phyloP scores from a whole-genome alignment of 768 basidiomycete genomes.

The Russula ochroleuca region DNA sequence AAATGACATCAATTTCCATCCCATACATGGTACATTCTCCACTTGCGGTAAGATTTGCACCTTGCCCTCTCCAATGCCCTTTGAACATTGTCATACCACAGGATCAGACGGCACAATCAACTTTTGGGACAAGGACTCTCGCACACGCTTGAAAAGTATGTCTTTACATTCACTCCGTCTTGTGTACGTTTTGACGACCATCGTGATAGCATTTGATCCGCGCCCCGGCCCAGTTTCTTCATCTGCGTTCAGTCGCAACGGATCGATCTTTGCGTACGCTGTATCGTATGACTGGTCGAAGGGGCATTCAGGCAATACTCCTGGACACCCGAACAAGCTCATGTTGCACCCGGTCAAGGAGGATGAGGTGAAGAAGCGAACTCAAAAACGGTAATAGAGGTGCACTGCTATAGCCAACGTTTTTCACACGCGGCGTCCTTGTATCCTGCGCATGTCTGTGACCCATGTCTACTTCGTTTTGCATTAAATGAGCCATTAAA shows the following conservation, averaged over 20 bases:
- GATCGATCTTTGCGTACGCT: slow-evolving; percentile 87
- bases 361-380: slow-evolving; percentile 74
- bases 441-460: not conserved
- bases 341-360: slow-evolving; percentile 84
- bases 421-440: not conserved
- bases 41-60: slow-evolving; percentile 34
- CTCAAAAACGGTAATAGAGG: slow-evolving; percentile 34
- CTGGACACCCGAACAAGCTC: slow-evolving; percentile 67
- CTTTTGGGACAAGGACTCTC: slow-evolving; percentile 93
- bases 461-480: not conserved
- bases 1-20: slow-evolving; percentile 55
- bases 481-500: not conserved
- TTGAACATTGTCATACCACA: slow-evolving; percentile 29
- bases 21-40: slow-evolving; percentile 49
- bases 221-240: slow-evolving; percentile 72
- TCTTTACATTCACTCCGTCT: slow-evolving; percentile 10
- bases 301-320: slow-evolving; percentile 81
- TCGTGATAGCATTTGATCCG: slow-evolving; percentile 61
- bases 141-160: slow-evolving; percentile 84
- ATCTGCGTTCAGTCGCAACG: slow-evolving; percentile 82
- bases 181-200: not conserved
- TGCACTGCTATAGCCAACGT: not conserved
- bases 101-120: slow-evolving; percentile 84
- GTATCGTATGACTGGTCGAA: slow-evolving; percentile 94
- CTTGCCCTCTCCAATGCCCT: no score